A percentile compares a stretch with the other conserved stretches of the same genome.
Conservation (phyloP, 352 stramenopile species). For the Globisporangium megalacanthum region DNA sequence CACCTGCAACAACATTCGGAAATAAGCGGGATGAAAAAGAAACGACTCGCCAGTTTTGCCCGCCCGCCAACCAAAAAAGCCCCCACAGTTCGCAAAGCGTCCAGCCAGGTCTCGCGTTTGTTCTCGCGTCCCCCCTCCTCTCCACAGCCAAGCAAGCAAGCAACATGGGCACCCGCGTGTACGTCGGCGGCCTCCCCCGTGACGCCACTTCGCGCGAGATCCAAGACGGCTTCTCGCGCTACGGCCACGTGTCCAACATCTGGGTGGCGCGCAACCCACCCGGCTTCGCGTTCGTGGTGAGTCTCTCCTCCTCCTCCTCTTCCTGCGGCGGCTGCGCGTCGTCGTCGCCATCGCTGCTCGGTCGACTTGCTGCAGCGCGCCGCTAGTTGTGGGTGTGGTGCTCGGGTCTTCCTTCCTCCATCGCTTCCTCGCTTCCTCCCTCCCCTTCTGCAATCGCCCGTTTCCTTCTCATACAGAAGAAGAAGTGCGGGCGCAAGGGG, state of each 20-base stretch:
- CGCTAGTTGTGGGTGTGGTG: constrained; percentile 1
- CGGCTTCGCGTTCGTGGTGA: constrained; percentile 88
- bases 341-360: background rate
- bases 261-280: constrained; percentile 85
- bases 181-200: constrained; percentile 76
- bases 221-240: constrained; percentile 78
- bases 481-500: too few relatives aligned
- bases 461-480: background rate
- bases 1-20: too few relatives aligned
- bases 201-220: constrained; percentile 79
- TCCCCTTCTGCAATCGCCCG: background rate
- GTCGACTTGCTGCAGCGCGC: background rate
- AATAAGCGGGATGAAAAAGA: too few relatives aligned
- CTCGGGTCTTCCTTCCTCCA: background rate
- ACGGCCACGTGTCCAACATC: constrained; percentile 83
- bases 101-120: background rate
- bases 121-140: background rate
- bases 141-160: constrained; percentile 6
- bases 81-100: too few relatives aligned
- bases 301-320: constrained; percentile 27
- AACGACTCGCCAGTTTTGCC: too few relatives aligned
- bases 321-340: constrained; percentile 1
- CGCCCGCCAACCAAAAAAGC: too few relatives aligned
- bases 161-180: constrained; percentile 77
- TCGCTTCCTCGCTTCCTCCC: background rate